Conservation (phyloP, 106 monocot species). For the Apostasia shenzhenica region DNA sequence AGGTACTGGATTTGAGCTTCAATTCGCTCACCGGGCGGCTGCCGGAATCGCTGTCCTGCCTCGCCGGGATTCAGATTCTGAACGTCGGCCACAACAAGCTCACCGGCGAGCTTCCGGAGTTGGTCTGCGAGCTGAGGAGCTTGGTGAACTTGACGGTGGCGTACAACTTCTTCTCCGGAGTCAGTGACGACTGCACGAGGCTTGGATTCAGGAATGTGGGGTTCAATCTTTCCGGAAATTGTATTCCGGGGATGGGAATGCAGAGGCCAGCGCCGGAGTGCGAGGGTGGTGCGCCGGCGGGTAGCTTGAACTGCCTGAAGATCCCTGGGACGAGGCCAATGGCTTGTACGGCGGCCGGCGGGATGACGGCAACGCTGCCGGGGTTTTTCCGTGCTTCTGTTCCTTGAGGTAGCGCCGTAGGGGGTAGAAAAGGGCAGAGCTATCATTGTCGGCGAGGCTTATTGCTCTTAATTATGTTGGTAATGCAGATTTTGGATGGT, state of each 20-base stretch:
- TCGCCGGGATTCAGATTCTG: slow-evolving; percentile 61
- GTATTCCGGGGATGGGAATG: slow-evolving; percentile 61
- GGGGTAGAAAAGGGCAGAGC: too few species aligned
- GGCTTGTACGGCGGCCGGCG: slow-evolving; percentile 12
- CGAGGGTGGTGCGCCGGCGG: slow-evolving; percentile 21
- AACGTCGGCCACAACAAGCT: slow-evolving; percentile 81
- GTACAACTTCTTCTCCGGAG: slow-evolving; percentile 72
- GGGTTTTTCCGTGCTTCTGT: background rate
- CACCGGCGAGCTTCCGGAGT: slow-evolving; percentile 55
- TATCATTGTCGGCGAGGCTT: too few species aligned
- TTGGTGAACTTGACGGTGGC: slow-evolving; percentile 60
- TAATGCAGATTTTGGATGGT: too few species aligned
- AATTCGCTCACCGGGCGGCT: slow-evolving; percentile 67
- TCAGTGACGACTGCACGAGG: slow-evolving; percentile 40
- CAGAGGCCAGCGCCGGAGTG: slow-evolving; percentile 79
- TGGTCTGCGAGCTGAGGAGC: slow-evolving; percentile 58
- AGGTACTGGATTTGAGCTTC: slow-evolving; percentile 83
- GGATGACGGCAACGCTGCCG: background rate
- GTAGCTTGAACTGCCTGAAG: slow-evolving; percentile 34
- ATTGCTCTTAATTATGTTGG: too few species aligned
- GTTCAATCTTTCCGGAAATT: slow-evolving; percentile 77
- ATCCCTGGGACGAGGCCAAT: slow-evolving; percentile 15
- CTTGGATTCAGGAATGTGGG: slow-evolving; percentile 38
- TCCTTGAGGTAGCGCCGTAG: too few species aligned
- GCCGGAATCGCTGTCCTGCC: slow-evolving; percentile 57